Evolutionary conservation across 306 rosid species (phyloP), one percentile per base, ranked within the genome.

Genomic region (Lathyrus tuberosus): DNA sequence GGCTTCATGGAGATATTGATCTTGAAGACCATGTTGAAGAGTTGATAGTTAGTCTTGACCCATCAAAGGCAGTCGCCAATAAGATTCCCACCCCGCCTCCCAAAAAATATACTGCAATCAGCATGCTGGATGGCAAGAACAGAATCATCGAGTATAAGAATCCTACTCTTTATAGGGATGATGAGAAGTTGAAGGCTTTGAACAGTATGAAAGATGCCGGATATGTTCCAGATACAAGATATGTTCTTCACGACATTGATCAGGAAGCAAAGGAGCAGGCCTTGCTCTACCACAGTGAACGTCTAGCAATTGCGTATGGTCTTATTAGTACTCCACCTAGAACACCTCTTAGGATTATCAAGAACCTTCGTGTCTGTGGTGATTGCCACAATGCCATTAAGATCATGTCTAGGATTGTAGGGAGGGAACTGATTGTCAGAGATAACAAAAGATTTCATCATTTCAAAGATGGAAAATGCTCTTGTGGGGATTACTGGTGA

Each of bases 241-340:
- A 91, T 57, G 97, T 91, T 72, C 95, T 91, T 74, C 97, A 86
- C 65, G 95, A 91, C 84, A 91, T 91, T 47, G 95, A 91, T 77
- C 97, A 86, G 83, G 97, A 91, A 85, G 97, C 97, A 26, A 91
- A 91, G 76, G 97, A 91, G 82, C 91, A 88, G 78, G 93, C 96
- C 16, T 84, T 88, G 86, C 89, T 91, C 20, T 87, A 86, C 70
- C 97, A 88, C 65, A 88, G 96, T 28, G 97, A 91, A 75, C 85
- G 90, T 63, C 65, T 91, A 75, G 96, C 97, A 30, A 88, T 91
- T 11, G 97, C 97, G 1, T 91, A 88, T 44, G 97, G 96, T 71
- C 88, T 91, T 75, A 91, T 91, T 64, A 88, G 91, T 81, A 91
- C 96, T 17, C 96, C 96, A 1, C 86, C 93, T 15, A 84, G 97